Evolutionary conservation across 2,329 filamentous ascomycete genomes (phyloP), one percentile per base, ranked within the genome.

Genomic region (Cladophialophora immunda): DNA sequence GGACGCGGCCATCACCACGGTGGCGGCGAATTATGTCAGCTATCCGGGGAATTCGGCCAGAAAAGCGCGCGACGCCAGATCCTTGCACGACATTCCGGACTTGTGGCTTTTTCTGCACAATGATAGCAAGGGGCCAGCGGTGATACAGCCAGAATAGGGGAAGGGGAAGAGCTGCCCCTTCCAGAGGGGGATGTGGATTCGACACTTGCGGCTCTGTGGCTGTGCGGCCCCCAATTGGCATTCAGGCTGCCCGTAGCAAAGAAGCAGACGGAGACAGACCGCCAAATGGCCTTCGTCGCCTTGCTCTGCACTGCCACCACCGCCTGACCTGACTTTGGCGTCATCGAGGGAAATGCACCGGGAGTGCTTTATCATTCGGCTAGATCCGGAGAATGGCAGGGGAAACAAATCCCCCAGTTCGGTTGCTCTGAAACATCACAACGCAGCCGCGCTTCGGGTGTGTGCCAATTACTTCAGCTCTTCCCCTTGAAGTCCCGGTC

Each of bases 11-110:
- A 55, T 25, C 17, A 55, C 25, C 2, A 17, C 13, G 36, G 60
- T 63, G 64, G 64, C 64, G 47, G 45, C 64, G 36, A 69, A 65
- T 67, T 64, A 69, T 64, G 64, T 67, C 64, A 69, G 60, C 67
- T 27, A 45, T 27, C 59, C 38, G 54, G 54, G 54, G 53, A 50
- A 50, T 58, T 58, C 34, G 55, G 47, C n/a, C 58, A 61, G 29
- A 38, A n/a, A 34, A n/a, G 45, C 47, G 45, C 13, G 45, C 8
- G 4, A 15, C 29, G 4, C 7, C 15, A 22, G 13, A 34, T 22
- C 17, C 27, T 32, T n/a, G 38, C 41, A 34, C 17, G 19, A 47
- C 22, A 50, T 19, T 50, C 45, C 45, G 9, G 15, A 7, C 22
- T 30, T 25, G 13, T 30, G 27, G 22, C 29, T 30, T n/a, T 22